Evolutionary conservation across 2,329 filamentous ascomycete genomes (phyloP), one percentile per base, ranked within the genome.

Genomic region (Diaporthe ilicicola): DNA sequence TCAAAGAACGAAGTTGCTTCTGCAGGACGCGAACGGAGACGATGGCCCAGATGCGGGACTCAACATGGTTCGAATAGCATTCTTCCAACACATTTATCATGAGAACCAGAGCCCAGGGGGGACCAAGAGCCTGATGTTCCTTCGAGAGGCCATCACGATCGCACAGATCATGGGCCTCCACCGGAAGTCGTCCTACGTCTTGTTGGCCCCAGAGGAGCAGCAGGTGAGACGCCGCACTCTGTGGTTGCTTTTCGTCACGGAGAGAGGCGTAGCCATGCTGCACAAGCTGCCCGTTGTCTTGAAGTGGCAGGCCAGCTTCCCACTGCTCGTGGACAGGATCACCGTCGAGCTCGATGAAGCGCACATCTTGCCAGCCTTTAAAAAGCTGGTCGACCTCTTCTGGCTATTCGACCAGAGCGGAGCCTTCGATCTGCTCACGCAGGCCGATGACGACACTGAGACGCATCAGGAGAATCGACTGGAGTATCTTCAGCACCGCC

Each of bases 31-130:
- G 10, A 74, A 77, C 44, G 75, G 76, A 4, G 67, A 69, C 15
- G 44, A 74, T 78, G 27, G 78, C 77, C 32, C 78, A 76, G 27
- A 75, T 74, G 17, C 79, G 46, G 81, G 79, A 19, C 76, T 87
- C 24, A 81, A 85, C 61, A 79, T 78, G 42, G 73, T 88, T 4
- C 80, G 84, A 5, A 83, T 83, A 2, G 83, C 84, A 0, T 88
- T 87, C 73, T 88, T 87, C 59, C 76, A 87, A 22, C 86, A 87
- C 73, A 83, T 86, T 13, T 87, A 86, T 66, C 82, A 87, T 73
- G 85, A 87, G 74, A 87, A 87, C 67, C 80, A 83, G 70, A 74
- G 79, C 12, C 79, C 84, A 0, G 85, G 85, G 3, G 84, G 85
- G 0, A 80, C 79, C 2, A 82, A 83, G 64, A 86, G 85, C 2